These are phyloP conservation scores for Leucocoprinus sp. DNA, from an alignment of 768 basidiomycete species.

Conservation along the genomic window DNA sequence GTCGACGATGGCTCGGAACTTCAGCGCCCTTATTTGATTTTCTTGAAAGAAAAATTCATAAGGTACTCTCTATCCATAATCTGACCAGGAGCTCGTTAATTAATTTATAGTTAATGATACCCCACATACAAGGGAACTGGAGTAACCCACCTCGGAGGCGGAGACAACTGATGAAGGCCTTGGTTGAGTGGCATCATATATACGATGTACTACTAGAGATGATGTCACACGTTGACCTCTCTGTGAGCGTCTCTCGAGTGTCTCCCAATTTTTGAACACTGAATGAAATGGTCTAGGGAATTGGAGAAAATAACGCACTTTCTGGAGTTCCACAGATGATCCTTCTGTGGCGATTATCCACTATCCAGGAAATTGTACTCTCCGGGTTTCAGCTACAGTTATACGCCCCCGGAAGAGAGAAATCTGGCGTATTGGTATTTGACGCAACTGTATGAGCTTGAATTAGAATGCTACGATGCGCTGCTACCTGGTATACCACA, in stretches of 20 bases:
- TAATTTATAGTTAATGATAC: conserved; percentile 43
- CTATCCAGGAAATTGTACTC: conserved; percentile 59
- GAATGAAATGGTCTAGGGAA: neutral
- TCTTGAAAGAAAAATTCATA: conserved; percentile 33
- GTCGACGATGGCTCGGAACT: conserved; percentile 29
- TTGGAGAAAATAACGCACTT: conserved; percentile 29
- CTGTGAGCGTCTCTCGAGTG: conserved; percentile 21
- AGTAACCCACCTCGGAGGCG: conserved; percentile 61
- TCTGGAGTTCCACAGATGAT: conserved; percentile 38
- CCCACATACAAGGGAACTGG: conserved; percentile 55
- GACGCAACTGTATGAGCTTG: conserved; percentile 45
- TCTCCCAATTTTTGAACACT: too few relatives aligned
- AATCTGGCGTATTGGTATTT: conserved; percentile 75
- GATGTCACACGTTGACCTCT: conserved; percentile 20
- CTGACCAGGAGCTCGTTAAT: neutral
- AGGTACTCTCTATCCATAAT: conserved; percentile 22
- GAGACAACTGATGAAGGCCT: conserved; percentile 52
- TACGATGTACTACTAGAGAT: conserved; percentile 40
- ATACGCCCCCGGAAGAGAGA: conserved; percentile 57
- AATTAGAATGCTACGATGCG: conserved; percentile 46
- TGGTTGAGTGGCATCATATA: conserved; percentile 59
- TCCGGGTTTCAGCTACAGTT: conserved; percentile 75
- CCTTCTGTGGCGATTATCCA: conserved; percentile 49
- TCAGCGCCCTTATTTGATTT: conserved; percentile 29
- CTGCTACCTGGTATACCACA: conserved; percentile 30